Evolutionary conservation across 805 yeast genomes (phyloP), one percentile per base, ranked within the genome.

Genomic region (Myxozyma udenii): DNA sequence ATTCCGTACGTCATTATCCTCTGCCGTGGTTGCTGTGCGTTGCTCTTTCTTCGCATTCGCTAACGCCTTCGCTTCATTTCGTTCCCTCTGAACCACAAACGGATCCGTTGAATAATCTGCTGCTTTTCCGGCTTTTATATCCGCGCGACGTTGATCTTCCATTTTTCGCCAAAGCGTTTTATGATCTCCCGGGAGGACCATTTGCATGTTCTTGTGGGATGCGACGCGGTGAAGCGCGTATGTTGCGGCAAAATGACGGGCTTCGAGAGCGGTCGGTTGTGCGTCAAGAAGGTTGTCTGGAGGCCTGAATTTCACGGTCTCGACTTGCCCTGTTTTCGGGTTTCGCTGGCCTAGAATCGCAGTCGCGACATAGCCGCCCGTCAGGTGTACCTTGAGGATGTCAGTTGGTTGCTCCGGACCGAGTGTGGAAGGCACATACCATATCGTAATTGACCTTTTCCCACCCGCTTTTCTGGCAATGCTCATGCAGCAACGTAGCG

Each of bases 401-500:
- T 24, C 26, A 16, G 38, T 11, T 12, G 21, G 23, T 16, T 3
- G 22, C 36, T 62, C 68, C 23, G 3, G n/a, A 4, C 6, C 25
- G 21, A 25, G 42, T 61, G n/a, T n/a, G 41, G 32, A 4, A 22
- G 25, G 58, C 53, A 56, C 68, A 65, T 40, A 70, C 76, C 85
- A 84, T 83, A 44, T 86, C 90, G 60, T 87, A 87, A 21, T 78
- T 82, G 2, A 87, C 95, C 59, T 83, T 84, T 52, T 83, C 84
- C 98, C 98, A 91, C 68, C 88, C 87, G 53, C 78, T 81, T 65
- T 84, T 85, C 66, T 87, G 96, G 57, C 93, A 85, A 58, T 82
- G 84, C 64, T 91, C 98, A 63, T 87, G 87, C 3, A 91, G 75
- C 16, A 91, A 68, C 0, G 93, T 82, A 2, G 86, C 88, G 0